phyloP scores from a whole-genome alignment of 2,329 filamentous ascomycete species.

The Aspergillus arachidicola region DNA sequence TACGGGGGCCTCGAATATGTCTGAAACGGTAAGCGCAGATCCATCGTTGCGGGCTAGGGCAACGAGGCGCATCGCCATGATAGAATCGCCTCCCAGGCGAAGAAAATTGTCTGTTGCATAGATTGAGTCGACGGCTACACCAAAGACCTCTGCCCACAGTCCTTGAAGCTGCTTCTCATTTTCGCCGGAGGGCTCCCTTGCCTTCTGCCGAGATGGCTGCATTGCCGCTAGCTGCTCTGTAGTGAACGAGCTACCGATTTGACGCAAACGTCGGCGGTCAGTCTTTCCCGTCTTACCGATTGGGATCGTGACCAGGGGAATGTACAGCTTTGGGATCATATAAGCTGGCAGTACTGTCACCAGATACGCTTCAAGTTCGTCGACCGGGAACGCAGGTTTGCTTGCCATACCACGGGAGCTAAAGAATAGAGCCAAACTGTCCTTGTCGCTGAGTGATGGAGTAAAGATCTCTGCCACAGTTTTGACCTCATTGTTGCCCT shows the following conservation, averaged over 20 bases:
- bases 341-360: neutral
- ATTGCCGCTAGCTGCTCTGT: neutral
- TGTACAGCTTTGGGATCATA: slow-evolving; percentile 7
- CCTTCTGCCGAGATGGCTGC: neutral
- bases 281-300: slow-evolving; percentile 2
- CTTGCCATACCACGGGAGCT: neutral
- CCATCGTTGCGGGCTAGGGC: neutral
- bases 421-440: neutral
- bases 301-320: neutral
- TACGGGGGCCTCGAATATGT: slow-evolving; percentile 11
- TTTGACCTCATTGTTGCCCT: neutral
- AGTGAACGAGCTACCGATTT: neutral
- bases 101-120: slow-evolving; percentile 5
- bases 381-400: neutral
- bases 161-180: neutral
- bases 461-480: neutral
- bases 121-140: neutral
- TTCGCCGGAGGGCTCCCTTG: neutral
- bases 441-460: neutral
- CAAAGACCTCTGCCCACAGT: neutral
- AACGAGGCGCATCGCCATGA: slow-evolving; percentile 7
- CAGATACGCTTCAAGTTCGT: neutral
- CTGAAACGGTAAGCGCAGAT: neutral
- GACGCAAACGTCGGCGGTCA: slow-evolving; percentile 2
- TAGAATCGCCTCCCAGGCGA: slow-evolving; percentile 7